Evolutionary conservation across 1,284 basidiomycete genomes (phyloP).

Genomic region (Cyathus pygmaeus): DNA sequence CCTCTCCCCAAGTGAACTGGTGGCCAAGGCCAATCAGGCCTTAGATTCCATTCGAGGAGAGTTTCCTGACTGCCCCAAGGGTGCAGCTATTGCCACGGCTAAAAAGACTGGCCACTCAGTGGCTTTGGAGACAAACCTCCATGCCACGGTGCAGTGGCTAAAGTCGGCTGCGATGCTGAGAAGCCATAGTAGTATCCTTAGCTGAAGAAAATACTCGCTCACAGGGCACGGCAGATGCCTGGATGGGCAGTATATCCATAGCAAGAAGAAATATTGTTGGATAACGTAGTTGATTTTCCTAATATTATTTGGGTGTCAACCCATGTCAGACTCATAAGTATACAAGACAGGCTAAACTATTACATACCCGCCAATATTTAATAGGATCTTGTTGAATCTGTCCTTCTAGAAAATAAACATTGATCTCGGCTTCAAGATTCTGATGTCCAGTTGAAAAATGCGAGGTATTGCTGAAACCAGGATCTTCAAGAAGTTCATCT

Average conservation of each 20-base stretch:
- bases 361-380: neutral
- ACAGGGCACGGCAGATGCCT: neutral
- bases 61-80: too few relatives aligned
- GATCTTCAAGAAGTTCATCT: neutral
- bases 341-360: neutral
- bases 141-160: too few relatives aligned
- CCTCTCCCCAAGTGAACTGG: too few relatives aligned
- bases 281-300: neutral
- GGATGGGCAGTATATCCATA: neutral
- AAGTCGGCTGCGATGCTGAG: too few relatives aligned
- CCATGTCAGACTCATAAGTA: neutral
- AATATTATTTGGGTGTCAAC: too few relatives aligned
- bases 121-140: too few relatives aligned
- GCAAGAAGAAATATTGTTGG: neutral
- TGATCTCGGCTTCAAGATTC: neutral
- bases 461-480: neutral
- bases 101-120: too few relatives aligned
- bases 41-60: too few relatives aligned
- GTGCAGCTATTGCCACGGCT: too few relatives aligned
- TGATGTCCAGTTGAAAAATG: neutral
- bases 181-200: neutral
- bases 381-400: neutral
- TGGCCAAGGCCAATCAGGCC: too few relatives aligned
- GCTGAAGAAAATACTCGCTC: neutral
- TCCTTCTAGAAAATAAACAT: neutral